Base-by-base conservation (phyloP, 1,284 basidiomycete genomes). In the Ustilago crameri region DNA sequence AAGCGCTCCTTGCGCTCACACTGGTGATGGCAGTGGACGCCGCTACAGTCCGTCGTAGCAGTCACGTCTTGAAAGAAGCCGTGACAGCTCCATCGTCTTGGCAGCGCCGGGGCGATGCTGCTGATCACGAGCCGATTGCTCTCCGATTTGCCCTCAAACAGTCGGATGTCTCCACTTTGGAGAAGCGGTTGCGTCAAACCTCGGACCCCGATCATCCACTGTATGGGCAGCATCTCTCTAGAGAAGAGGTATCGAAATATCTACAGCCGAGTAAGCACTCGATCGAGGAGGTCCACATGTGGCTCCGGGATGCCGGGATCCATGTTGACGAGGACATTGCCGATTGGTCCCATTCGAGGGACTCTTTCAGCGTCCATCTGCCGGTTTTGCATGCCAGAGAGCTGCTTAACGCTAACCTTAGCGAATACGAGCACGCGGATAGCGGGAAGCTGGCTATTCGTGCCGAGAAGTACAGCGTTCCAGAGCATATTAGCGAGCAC, bases 301-400 rank as follows among this genome's bases (percentile, higher is more conserved):
- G 89, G 89, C 85, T 90, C 57, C 87, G 85, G 3, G 77, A 89
- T 49, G 81, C 30, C 51, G 83, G 40, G 69, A 82, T 20, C 65
- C 84, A 51, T 52, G 71, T 62, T 74, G 84, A 58, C 84, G 58
- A 74, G 48, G 17, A 32, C 8, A 49, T 86, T 50, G 85, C 86
- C 5, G 82, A 84, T 14, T 55, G 64, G 15, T 59, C 55, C 3
- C 38, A 44, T 3, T 63, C 63, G 30, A 52, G 52, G 22, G 87
- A 88, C 69, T 89, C 87, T 87, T 80, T 91, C 40, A 86, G 84
- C n/a, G 68, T 90, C 55, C 81, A 84, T 3, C 84, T 90, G n/a
- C 85, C 88, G 22, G 87, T 90, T 23, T 84, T 84, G 27, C 84
- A 87, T 63, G 90, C 89, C 0, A 87, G 90, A 69, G 57, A 69